A percentile compares a stretch with the other conserved stretches of the same genome.
Evolutionary conservation across 148 eudicot genomes (phyloP).

Genomic region (Spergularia bocconei): DNA sequence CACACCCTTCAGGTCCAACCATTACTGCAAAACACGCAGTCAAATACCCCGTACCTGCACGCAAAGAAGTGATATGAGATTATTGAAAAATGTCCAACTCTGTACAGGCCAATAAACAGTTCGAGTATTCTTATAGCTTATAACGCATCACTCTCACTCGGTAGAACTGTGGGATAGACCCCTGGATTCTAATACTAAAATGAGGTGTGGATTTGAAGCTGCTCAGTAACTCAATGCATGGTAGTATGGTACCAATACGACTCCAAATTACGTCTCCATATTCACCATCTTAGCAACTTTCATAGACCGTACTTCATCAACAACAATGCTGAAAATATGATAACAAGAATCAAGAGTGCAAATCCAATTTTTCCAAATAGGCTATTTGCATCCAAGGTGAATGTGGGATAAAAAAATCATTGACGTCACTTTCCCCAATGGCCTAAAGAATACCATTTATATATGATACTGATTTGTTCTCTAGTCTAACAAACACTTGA

Average conservation of each 20-base stretch:
- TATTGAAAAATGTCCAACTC: neutral
- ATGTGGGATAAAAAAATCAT: neutral
- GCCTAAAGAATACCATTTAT: neutral
- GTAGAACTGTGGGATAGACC: too few relatives aligned
- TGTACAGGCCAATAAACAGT: neutral
- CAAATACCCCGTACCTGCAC: constrained; percentile 88
- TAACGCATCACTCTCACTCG: neutral
- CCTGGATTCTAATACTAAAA: too few relatives aligned
- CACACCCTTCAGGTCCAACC: constrained; percentile 88
- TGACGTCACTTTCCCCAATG: neutral
- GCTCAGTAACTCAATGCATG: neutral
- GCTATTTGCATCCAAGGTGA: neutral
- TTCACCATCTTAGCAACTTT: neutral
- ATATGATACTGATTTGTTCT: neutral
- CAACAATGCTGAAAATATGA: neutral
- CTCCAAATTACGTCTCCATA: neutral
- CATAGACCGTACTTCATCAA: neutral
- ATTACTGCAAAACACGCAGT: constrained; percentile 93
- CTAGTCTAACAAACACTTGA: neutral
- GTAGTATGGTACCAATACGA: neutral
- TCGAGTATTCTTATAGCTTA: neutral
- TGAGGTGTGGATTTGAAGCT: neutral
- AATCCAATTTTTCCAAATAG: neutral
- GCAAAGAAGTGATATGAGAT: constrained; percentile 5
- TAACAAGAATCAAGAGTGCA: neutral